phyloP scores from a whole-genome alignment of 129 eudicot genomes.

The Ambrosia artemisiifolia region DNA sequence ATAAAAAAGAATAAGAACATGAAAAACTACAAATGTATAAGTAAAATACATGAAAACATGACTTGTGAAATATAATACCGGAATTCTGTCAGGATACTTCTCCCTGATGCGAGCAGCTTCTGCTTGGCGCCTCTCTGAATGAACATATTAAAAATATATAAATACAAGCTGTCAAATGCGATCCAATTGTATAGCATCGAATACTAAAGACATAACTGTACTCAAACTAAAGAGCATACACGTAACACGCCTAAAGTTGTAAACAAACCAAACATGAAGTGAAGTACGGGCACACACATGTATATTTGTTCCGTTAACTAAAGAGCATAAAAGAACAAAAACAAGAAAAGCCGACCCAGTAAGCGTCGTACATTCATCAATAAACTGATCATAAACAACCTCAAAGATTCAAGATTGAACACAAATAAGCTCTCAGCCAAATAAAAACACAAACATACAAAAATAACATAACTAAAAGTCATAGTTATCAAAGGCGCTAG shows the following conservation, averaged over 20 bases:
- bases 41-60: not conserved
- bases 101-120: conserved; percentile 99
- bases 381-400: not conserved
- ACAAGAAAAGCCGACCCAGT: not conserved
- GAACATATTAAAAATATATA: not conserved
- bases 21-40: not conserved
- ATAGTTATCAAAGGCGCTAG: no score
- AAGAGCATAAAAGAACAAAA: not conserved
- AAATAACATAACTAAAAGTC: not conserved
- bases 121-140: conserved; percentile 85
- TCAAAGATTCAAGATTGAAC: not conserved
- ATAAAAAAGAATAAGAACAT: conserved; percentile 2
- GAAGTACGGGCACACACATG: not conserved
- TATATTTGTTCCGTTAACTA: not conserved
- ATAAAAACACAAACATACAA: not conserved
- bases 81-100: conserved; percentile 92
- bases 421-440: not conserved
- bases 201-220: not conserved
- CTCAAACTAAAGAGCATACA: no score
- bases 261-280: not conserved
- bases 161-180: not conserved
- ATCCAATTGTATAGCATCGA: not conserved
- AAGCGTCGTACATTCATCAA: no score
- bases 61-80: conserved; percentile 45
- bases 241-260: not conserved